Evolutionary conservation across 1,284 basidiomycete genomes (phyloP), one percentile per base, ranked within the genome.

Genomic region (Agroathelia rolfsii): DNA sequence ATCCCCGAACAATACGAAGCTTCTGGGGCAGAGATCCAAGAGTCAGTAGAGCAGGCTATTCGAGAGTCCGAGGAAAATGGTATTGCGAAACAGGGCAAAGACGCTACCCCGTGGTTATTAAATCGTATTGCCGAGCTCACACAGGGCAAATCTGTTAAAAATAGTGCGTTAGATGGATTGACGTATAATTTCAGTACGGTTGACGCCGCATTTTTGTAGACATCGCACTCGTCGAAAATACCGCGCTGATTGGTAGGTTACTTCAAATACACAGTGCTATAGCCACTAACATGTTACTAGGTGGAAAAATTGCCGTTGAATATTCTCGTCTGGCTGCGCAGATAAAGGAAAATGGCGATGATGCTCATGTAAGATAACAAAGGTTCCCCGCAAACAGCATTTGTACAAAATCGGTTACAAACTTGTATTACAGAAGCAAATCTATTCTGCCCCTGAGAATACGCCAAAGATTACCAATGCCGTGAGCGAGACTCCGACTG

Each of bases 81-180:
- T 0, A 66, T 96, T 30, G 82, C 74, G 48, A 79, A 69, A 44
- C 62, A 66, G 9, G 95, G 95, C 5, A 97, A 96, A 50, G 84
- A 90, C 41, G 92, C 76, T 7, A 98, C 95, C 1, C 95, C 95
- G 3, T 98, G 94, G 94, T 65, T 99, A 8, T 64, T 99, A 18
- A 68, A 71, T 37, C 75, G 93, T 12, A 82, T 98, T 2, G 72
- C 72, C 6, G 81, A 96, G 52, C 62, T 98, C 28, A 90, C 86
- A 0, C 51, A 68, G 24, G 87, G 88, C 3, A 64, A 62, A 38
- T 88, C 88, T 2, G 58, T 93, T 32, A 60, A 66, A 24, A 79
- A 72, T 44, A 86, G 80, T 84, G 71, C 64, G 23, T 21, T 23
- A 24, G n/a, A n/a, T n/a, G n/a, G n/a, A n/a, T 10, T n/a, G 10